These are phyloP conservation scores for Cladosporium velox DNA, from an alignment of 2,329 filamentous ascomycete species.

Conservation along the genomic window DNA sequence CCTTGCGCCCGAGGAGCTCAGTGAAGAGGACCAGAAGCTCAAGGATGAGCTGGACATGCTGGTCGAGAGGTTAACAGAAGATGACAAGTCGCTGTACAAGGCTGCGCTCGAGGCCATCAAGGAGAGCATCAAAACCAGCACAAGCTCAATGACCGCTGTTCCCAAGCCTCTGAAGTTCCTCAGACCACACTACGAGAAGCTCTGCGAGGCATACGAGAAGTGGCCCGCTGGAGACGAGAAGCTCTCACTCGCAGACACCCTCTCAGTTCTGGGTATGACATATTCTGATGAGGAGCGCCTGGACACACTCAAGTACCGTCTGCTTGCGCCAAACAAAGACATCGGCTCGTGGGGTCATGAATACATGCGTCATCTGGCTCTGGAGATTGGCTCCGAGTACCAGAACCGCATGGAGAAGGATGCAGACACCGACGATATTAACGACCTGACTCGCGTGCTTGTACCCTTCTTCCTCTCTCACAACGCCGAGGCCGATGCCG, in stretches of 20 bases:
- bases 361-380: slow-evolving; percentile 90
- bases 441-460: slow-evolving; percentile 78
- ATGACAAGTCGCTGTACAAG: slow-evolving; percentile 84
- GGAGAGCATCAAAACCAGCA: slow-evolving; percentile 97
- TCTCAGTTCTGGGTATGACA: slow-evolving; percentile 98
- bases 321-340: slow-evolving; percentile 86
- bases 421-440: slow-evolving; percentile 78
- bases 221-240: slow-evolving; percentile 86
- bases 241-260: slow-evolving; percentile 85
- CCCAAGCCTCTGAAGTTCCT: slow-evolving; percentile 98
- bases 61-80: slow-evolving; percentile 89
- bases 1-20: slow-evolving; percentile 78
- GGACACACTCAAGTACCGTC: slow-evolving; percentile 93
- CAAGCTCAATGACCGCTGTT: slow-evolving; percentile 98
- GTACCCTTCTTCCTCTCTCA: slow-evolving; percentile 95
- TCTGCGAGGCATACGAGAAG: slow-evolving; percentile 83
- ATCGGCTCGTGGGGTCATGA: slow-evolving; percentile 98
- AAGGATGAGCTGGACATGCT: slow-evolving; percentile 98
- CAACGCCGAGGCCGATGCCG: slow-evolving; percentile 96
- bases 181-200: slow-evolving; percentile 88
- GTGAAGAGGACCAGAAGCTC: slow-evolving; percentile 95
- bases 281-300: slow-evolving; percentile 87
- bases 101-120: slow-evolving; percentile 94
- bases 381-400: slow-evolving; percentile 95
- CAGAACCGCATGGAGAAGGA: slow-evolving; percentile 84